phyloP scores from a whole-genome alignment of 208 protist genomes.

The Leishmania braziliensis region DNA sequence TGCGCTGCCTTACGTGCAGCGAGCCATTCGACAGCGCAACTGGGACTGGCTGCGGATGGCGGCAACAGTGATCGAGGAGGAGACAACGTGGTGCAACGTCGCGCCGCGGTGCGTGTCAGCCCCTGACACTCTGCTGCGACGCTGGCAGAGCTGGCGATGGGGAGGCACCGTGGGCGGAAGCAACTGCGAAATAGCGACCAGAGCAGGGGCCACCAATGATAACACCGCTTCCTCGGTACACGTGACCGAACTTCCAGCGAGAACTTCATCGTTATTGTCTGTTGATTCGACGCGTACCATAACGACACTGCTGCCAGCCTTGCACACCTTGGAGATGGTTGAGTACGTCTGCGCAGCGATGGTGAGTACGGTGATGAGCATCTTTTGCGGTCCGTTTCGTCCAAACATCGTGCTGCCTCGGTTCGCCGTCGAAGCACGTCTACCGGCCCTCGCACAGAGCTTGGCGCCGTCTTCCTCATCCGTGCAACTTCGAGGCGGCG shows the following conservation, averaged over 20 bases:
- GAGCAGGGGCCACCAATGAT: not conserved
- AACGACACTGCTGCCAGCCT: slow-evolving; percentile 57
- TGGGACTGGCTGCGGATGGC: slow-evolving; percentile 51
- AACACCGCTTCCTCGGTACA: not conserved
- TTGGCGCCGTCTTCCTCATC: not conserved
- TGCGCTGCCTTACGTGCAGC: slow-evolving; percentile 72
- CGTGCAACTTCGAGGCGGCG: slow-evolving; percentile 31
- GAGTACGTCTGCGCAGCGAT: slow-evolving; percentile 53
- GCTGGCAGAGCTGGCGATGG: not conserved
- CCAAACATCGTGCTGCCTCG: slow-evolving; percentile 27
- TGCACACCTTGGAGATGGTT: slow-evolving; percentile 60
- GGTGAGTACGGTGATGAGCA: slow-evolving; percentile 52
- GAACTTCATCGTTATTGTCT: not conserved
- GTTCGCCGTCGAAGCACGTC: slow-evolving; percentile 15
- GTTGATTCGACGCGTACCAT: not conserved
- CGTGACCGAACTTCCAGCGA: not conserved
- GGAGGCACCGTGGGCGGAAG: not conserved
- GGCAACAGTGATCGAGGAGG: slow-evolving; percentile 39
- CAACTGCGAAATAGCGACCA: not conserved
- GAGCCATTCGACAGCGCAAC: slow-evolving; percentile 78
- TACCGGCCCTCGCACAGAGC: slow-evolving; percentile 26
- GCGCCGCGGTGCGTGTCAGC: slow-evolving; percentile 29
- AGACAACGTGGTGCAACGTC: slow-evolving; percentile 67
- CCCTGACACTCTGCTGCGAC: slow-evolving; percentile 2
- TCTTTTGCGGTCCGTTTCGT: slow-evolving; percentile 52